Evolutionary conservation across 352 stramenopile genomes (phyloP).

Genomic region (Phytophthora foliorum): DNA sequence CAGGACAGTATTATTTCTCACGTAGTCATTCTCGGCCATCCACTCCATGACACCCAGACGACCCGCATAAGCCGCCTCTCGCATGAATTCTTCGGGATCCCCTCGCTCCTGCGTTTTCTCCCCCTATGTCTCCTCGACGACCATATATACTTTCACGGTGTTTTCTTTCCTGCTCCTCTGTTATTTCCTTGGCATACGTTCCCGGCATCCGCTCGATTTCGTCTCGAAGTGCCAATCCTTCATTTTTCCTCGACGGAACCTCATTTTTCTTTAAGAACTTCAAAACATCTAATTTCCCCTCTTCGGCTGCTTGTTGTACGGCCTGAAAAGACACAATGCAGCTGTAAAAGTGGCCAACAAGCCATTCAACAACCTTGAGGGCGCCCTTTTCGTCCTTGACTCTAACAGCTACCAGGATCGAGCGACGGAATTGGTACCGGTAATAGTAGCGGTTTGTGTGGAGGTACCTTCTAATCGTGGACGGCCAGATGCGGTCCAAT

Average conservation of each 20-base stretch:
- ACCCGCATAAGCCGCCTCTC: not conserved
- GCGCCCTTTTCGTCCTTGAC: not conserved
- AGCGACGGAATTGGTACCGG: conserved; percentile 8
- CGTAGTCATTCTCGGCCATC: conserved; percentile 13
- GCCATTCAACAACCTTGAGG: not conserved
- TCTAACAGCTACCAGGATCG: conserved; percentile 3
- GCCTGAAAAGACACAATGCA: conserved; percentile 2
- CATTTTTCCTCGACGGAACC: not conserved
- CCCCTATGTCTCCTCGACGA: not conserved
- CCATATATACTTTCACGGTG: too few relatives aligned
- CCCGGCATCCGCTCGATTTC: not conserved
- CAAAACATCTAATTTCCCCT: not conserved
- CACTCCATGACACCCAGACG: conserved; percentile 5
- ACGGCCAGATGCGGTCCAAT: conserved; percentile 5
- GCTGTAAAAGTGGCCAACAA: conserved; percentile 5
- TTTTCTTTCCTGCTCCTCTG: not conserved
- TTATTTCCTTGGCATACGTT: not conserved
- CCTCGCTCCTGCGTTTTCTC: not conserved
- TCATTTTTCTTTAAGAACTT: conserved; percentile 2
- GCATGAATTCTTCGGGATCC: conserved; percentile 15
- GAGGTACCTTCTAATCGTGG: conserved; percentile 3
- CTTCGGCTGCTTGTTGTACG: not conserved
- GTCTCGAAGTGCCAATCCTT: conserved; percentile 1
- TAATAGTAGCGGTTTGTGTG: conserved; percentile 7
- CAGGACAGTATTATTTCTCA: not conserved